Evolutionary conservation across 495 filamentous ascomycete genomes (phyloP).

Genomic region (Xylaria castorea): DNA sequence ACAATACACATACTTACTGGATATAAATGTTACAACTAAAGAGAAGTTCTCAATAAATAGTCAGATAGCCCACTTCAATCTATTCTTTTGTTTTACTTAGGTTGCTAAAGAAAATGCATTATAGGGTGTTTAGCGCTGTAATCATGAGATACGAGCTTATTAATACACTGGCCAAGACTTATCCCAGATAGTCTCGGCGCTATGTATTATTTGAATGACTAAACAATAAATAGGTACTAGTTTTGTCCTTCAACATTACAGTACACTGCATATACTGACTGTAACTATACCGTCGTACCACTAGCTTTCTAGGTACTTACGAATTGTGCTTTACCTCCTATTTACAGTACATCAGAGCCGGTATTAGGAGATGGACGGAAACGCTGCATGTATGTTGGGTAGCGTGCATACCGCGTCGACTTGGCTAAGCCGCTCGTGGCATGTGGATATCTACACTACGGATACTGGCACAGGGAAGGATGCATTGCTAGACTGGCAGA

Average conservation of each 20-base stretch:
- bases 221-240: not conserved
- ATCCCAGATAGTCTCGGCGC: not conserved
- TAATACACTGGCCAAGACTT: not conserved
- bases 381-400: slow-evolving; percentile 1
- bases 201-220: not conserved
- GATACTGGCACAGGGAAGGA: not conserved
- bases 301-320: not conserved
- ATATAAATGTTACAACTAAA: too few relatives aligned
- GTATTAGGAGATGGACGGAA: not conserved
- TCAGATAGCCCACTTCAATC: not conserved
- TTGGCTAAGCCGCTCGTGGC: slow-evolving; percentile 18
- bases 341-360: not conserved
- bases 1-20: not conserved
- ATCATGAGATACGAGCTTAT: slow-evolving; percentile 12
- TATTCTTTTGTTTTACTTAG: not conserved
- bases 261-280: not conserved
- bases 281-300: not conserved
- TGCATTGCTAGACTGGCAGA: not conserved
- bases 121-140: not conserved
- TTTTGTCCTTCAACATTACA: not conserved
- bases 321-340: not conserved
- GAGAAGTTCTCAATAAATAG: not conserved
- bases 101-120: not conserved
- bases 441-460: slow-evolving; percentile 8
- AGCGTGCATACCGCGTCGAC: slow-evolving; percentile 12